Base-by-base conservation (phyloP, 1,284 basidiomycete genomes). In the Vanrija humicola region DNA sequence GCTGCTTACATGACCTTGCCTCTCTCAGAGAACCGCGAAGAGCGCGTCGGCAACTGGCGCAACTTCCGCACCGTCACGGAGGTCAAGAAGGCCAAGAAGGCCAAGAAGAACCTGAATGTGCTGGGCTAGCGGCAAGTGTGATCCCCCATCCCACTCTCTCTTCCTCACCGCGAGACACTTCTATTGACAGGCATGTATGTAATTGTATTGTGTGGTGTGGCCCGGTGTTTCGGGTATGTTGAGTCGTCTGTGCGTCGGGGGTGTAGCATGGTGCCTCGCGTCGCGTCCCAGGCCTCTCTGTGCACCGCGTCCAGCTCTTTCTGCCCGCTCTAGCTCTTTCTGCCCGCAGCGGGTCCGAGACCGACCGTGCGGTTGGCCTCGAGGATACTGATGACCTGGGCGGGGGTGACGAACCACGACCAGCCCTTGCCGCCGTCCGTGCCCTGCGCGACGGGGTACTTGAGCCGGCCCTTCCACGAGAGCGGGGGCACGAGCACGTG, bases 401-500 rank as follows among this genome's bases (percentile, higher is more conserved):
- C 75, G 10, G 82, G 80, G 54, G 86, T 84, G 7, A 82, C 82
- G 72, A 91, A 92, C 88, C 89, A 92, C 51, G 83, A 82, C 64
- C 84, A 81, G 0, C 87, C 87, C 70, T 92, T 92, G 23, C 49
- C 77, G 75, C 10, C 68, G 58, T 16, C 71, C 69, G 14, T 63
- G 4, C 19, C 60, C 51, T 15, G 23, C 2, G 56, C 55, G 16
- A 86, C 71, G 0, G 81, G 84, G 66, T 89, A 92, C 66, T 87
- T 84, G 38, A 82, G 59, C n/a, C 70, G 72, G 5, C 77, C 59
- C 1, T 68, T 48, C 0, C 81, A 80, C 8, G 74, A 80, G 73
- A 87, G 88, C 1, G 88, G 88, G 38, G 89, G 75, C 6, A 79
- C 83, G 44, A 89, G 84, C 19, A 87, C 84, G 71, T 92, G 90